Evolutionary conservation across 1,284 basidiomycete genomes (phyloP).

Genomic region (Ustilago tritici): DNA sequence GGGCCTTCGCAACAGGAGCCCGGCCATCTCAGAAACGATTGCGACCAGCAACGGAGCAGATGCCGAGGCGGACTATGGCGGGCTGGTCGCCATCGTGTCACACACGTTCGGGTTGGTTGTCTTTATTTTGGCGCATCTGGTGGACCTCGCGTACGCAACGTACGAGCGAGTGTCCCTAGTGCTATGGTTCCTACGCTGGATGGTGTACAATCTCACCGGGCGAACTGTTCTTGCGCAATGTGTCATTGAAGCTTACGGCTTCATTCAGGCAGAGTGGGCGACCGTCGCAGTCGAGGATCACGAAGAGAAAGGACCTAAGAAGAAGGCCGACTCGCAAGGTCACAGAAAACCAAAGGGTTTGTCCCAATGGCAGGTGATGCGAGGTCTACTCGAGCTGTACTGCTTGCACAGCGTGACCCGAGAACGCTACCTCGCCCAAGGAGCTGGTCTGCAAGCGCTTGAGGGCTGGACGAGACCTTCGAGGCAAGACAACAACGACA

Average conservation of each 20-base stretch:
- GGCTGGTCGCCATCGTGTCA: slow-evolving; percentile 20
- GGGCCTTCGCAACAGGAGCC: slow-evolving; percentile 33
- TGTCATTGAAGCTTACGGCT: slow-evolving; percentile 57
- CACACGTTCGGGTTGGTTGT: slow-evolving; percentile 55
- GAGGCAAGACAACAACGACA: slow-evolving; percentile 3
- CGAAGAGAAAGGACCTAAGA: slow-evolving; percentile 53
- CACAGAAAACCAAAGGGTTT: slow-evolving; percentile 53
- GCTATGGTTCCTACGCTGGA: slow-evolving; percentile 66
- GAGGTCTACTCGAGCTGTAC: slow-evolving; percentile 62
- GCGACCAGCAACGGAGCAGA: not conserved
- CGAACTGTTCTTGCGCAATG: slow-evolving; percentile 64
- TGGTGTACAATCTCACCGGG: slow-evolving; percentile 61
- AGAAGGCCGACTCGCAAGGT: slow-evolving; percentile 9
- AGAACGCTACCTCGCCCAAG: slow-evolving; percentile 57
- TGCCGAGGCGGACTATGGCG: slow-evolving; percentile 33
- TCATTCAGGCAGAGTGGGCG: slow-evolving; percentile 66
- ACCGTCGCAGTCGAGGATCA: slow-evolving; percentile 65
- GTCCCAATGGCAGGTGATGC: slow-evolving; percentile 59
- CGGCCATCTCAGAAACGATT: not conserved
- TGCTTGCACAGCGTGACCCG: slow-evolving; percentile 65
- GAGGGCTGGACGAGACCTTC: slow-evolving; percentile 39
- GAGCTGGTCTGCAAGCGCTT: slow-evolving; percentile 57
- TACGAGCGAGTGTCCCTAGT: slow-evolving; percentile 45
- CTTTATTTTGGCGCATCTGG: slow-evolving; percentile 62
- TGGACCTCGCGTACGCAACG: slow-evolving; percentile 54